Percentiles rank a stretch among this genome's conserved stretches.
These are phyloP conservation scores for Vitis amurensis DNA, from an alignment of 164 flowering plant species.

Conservation along the genomic window DNA sequence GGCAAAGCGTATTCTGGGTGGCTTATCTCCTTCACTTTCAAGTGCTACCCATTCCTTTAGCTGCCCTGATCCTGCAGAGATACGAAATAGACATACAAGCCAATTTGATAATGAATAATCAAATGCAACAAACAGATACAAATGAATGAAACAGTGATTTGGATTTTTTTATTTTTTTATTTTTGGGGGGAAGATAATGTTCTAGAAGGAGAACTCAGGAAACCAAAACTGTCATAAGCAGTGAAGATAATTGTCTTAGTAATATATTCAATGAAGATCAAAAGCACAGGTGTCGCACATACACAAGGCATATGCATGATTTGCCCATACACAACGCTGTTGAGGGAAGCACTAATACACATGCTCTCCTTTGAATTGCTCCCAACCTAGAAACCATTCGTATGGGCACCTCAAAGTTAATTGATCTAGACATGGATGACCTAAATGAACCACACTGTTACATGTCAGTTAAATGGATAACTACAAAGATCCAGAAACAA, in stretches of 20 bases:
- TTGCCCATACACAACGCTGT: too few relatives aligned
- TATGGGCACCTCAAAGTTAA: too few relatives aligned
- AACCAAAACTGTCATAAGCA: not conserved
- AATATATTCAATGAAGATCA: too few relatives aligned
- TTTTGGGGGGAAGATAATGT: not conserved
- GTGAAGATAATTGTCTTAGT: not conserved
- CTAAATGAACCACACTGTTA: too few relatives aligned
- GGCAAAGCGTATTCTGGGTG: slow-evolving; percentile 73
- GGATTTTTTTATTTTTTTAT: not conserved
- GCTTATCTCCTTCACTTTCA: slow-evolving; percentile 42
- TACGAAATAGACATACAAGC: not conserved
- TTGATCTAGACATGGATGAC: too few relatives aligned
- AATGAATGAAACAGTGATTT: not conserved
- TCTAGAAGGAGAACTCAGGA: not conserved
- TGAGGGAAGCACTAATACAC: too few relatives aligned
- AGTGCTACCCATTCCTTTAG: slow-evolving; percentile 78
- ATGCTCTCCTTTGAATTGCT: too few relatives aligned
- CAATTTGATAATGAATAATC: not conserved
- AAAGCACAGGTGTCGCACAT: not conserved
- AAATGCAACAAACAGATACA: not conserved
- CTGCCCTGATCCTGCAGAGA: slow-evolving; percentile 47
- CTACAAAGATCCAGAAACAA: too few relatives aligned
- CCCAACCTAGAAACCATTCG: too few relatives aligned
- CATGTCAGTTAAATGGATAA: too few relatives aligned
- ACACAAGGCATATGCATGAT: not conserved